These are phyloP conservation scores for Cicer yamashitae DNA, from an alignment of 306 rosid genomes.

Conservation along the genomic window DNA sequence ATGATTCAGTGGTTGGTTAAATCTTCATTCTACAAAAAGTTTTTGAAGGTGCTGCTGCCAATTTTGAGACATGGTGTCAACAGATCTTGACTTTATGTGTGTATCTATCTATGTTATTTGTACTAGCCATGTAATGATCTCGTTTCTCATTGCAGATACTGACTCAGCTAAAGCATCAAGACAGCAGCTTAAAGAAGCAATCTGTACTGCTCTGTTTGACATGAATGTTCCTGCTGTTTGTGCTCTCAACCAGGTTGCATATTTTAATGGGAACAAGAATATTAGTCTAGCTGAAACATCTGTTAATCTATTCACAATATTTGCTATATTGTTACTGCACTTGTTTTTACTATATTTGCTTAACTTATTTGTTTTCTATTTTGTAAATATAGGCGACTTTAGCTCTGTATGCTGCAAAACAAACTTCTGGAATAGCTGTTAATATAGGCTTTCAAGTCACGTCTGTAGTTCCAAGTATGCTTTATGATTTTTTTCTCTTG, in stretches of 20 bases:
- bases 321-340: background rate
- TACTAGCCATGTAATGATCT: background rate
- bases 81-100: background rate
- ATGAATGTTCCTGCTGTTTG: slow-evolving; percentile 91
- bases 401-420: slow-evolving; percentile 85
- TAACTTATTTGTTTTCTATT: slow-evolving; percentile 38
- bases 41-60: background rate
- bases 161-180: slow-evolving; percentile 86
- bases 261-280: background rate
- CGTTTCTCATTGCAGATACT: slow-evolving; percentile 61
- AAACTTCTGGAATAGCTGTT: slow-evolving; percentile 87
- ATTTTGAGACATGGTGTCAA: slow-evolving; percentile 8
- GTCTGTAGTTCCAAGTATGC: slow-evolving; percentile 93
- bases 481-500: slow-evolving; percentile 25
- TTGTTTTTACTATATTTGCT: slow-evolving; percentile 30
- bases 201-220: slow-evolving; percentile 70
- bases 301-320: background rate
- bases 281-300: background rate
- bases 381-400: slow-evolving; percentile 75
- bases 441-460: slow-evolving; percentile 92
- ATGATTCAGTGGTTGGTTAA: background rate
- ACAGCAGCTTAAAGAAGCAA: slow-evolving; percentile 82
- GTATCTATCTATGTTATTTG: background rate
- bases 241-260: slow-evolving; percentile 83
- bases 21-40: background rate